These are phyloP conservation scores for Ananas comosus DNA, from an alignment of 176 grass and related monocot species.

Conservation along the genomic window DNA sequence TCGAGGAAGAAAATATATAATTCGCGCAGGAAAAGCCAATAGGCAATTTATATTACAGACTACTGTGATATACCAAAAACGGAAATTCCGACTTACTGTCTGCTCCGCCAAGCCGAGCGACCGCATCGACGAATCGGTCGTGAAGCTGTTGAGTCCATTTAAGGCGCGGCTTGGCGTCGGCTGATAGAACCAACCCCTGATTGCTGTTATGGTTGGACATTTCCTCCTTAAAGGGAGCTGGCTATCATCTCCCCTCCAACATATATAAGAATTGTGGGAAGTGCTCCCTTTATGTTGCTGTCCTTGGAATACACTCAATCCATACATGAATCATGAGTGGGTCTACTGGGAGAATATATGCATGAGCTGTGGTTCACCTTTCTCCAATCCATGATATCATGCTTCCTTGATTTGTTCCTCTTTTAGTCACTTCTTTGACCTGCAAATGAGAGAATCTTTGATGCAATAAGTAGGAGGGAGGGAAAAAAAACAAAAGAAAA, in stretches of 20 bases:
- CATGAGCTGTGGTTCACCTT: constrained; percentile 36
- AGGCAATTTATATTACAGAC: too few relatives aligned
- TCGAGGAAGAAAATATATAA: background rate
- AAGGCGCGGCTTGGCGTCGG: constrained; percentile 45
- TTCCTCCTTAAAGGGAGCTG: constrained; percentile 9
- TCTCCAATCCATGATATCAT: constrained; percentile 18
- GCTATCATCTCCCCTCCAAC: background rate
- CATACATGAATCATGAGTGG: constrained; percentile 15
- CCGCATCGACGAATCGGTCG: constrained; percentile 46
- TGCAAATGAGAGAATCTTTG: constrained; percentile 85
- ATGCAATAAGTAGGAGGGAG: constrained; percentile 41
- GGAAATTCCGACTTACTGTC: constrained; percentile 41
- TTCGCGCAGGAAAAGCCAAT: too few relatives aligned
- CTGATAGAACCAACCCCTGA: constrained; percentile 1
- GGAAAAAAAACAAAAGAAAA: background rate
- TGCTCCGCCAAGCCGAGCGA: constrained; percentile 60
- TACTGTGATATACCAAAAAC: background rate
- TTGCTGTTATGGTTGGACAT: constrained; percentile 15
- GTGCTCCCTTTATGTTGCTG: constrained; percentile 20
- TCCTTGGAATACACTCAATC: constrained; percentile 19
- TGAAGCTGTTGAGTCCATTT: constrained; percentile 80
- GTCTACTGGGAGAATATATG: constrained; percentile 44
- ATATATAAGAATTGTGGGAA: background rate
- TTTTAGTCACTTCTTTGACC: constrained; percentile 95
- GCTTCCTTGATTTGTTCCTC: constrained; percentile 40